Conservation (phyloP, 176 grass and related monocot species). For the Oropetium thomaeum region DNA sequence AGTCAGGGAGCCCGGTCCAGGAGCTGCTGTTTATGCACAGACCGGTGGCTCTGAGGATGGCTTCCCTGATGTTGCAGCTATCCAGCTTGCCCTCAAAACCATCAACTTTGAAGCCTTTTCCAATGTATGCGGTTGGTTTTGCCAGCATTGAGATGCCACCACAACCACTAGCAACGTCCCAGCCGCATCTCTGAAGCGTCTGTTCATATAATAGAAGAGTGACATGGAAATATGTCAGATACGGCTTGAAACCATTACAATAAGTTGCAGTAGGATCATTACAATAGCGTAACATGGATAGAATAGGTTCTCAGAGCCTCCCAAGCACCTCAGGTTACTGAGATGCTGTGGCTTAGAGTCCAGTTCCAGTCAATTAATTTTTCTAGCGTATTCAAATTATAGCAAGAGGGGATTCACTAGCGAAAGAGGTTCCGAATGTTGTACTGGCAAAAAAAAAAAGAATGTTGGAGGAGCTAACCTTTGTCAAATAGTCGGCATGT, state of each 20-base stretch:
- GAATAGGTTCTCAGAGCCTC: background rate
- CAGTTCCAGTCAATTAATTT: background rate
- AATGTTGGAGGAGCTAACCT: conserved; percentile 39
- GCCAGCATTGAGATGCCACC: conserved; percentile 85
- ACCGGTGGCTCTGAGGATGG: conserved; percentile 62
- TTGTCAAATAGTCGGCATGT: conserved; percentile 37
- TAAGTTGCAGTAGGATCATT: background rate
- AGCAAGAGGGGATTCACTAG: background rate
- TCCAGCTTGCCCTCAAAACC: conserved; percentile 54
- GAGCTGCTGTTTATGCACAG: conserved; percentile 86
- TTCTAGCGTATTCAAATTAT: background rate
- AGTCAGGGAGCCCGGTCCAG: conserved; percentile 68
- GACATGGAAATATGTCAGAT: background rate
- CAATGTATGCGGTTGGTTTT: conserved; percentile 61
- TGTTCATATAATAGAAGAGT: conserved; percentile 30
- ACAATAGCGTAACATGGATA: background rate
- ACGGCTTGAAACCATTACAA: background rate
- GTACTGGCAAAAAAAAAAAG: too few relatives aligned
- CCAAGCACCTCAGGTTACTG: background rate
- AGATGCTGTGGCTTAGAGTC: background rate
- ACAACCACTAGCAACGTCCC: conserved; percentile 46
- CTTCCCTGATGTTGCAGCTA: conserved; percentile 65
- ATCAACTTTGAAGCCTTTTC: conserved; percentile 54
- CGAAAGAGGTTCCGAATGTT: background rate
- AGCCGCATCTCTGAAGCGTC: conserved; percentile 73